These are phyloP conservation scores for Hirsutella minnesotensis DNA, from an alignment of 2,329 filamentous ascomycete species.

Conservation along the genomic window DNA sequence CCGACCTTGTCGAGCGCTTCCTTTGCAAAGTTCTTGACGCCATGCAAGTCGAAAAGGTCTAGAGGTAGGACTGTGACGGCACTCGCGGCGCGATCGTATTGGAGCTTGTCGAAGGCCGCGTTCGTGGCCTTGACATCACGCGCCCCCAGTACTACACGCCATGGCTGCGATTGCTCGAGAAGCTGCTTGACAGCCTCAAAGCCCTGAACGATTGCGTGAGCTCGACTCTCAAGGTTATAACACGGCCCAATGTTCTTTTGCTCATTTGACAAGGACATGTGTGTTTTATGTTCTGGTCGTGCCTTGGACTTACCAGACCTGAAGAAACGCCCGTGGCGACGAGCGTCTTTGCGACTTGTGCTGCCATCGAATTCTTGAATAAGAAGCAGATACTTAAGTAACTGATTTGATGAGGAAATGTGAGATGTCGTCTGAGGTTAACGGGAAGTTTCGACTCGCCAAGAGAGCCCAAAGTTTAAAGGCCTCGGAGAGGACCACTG, in stretches of 20 bases:
- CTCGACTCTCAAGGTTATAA: not conserved
- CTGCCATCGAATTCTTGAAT: too few species aligned
- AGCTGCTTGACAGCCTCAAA: constrained; percentile 42
- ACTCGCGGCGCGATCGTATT: constrained; percentile 27
- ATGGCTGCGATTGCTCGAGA: constrained; percentile 29
- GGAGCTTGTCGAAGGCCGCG: constrained; percentile 27
- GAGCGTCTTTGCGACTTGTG: constrained; percentile 2
- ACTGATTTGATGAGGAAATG: too few species aligned
- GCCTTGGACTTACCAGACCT: not conserved
- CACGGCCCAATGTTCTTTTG: not conserved
- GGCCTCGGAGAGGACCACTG: not conserved
- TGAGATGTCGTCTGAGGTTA: too few species aligned
- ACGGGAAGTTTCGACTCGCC: too few species aligned
- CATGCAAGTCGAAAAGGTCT: constrained; percentile 31
- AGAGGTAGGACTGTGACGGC: constrained; percentile 33
- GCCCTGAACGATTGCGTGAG: constrained; percentile 21
- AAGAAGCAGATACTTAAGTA: too few species aligned
- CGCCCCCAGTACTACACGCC: constrained; percentile 37
- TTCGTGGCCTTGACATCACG: constrained; percentile 29
- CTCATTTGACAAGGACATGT: too few species aligned
- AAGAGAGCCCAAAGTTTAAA: too few species aligned
- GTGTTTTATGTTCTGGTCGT: too few species aligned
- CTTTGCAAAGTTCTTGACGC: constrained; percentile 33
- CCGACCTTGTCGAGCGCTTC: constrained; percentile 29
- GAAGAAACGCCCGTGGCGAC: constrained; percentile 3